These are phyloP conservation scores for Solanum piurae DNA, from an alignment of 257 asterid species.

Conservation along the genomic window DNA sequence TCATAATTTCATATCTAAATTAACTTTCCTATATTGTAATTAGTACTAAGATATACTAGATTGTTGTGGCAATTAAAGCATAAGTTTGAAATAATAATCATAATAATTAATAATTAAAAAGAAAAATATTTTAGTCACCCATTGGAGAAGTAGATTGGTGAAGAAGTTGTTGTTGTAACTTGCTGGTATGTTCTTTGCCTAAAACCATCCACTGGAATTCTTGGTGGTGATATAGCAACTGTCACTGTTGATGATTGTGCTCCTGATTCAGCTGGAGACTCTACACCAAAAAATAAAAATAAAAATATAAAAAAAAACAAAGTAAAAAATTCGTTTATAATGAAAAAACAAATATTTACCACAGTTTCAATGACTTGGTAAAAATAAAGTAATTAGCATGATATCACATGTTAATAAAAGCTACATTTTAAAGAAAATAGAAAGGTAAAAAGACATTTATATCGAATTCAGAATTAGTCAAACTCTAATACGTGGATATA, in stretches of 20 bases:
- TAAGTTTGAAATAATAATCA: background rate
- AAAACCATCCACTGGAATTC: constrained; percentile 59
- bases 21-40: background rate
- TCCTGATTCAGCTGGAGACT: constrained; percentile 80
- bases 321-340: too few species aligned
- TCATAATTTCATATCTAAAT: background rate
- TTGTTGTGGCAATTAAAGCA: background rate
- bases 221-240: constrained; percentile 68
- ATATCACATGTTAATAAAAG: too few species aligned
- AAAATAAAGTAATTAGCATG: too few species aligned
- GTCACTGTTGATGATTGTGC: constrained; percentile 64
- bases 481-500: too few species aligned
- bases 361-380: too few species aligned
- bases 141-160: constrained; percentile 47
- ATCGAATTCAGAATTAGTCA: background rate
- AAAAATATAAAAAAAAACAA: too few species aligned
- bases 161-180: constrained; percentile 28
- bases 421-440: too few species aligned
- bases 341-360: too few species aligned
- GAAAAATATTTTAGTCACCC: constrained; percentile 9
- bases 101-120: background rate
- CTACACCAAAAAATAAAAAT: constrained; percentile 5
- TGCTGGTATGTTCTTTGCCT: constrained; percentile 36
- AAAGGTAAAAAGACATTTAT: too few species aligned
- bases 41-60: background rate